Conservation (phyloP, 1,284 basidiomycete species). For the Ceratobasidium sp. region DNA sequence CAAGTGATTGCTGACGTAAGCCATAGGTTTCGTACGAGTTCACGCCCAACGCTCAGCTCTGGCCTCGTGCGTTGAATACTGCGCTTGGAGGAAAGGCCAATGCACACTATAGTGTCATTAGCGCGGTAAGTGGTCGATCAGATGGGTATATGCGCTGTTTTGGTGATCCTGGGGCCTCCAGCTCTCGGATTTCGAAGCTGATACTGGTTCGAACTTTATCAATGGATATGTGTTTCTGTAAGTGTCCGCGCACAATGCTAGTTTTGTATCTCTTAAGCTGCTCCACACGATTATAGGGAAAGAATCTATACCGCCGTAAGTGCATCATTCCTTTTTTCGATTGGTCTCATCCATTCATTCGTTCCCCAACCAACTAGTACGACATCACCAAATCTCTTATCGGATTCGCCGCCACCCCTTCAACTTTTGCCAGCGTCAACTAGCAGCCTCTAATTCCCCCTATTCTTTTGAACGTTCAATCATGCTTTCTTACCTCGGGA, state of each 20-base stretch:
- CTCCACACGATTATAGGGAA: neutral
- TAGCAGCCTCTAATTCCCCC: neutral
- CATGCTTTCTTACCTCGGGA: too few species aligned
- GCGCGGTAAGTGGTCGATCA: slow-evolving; percentile 1
- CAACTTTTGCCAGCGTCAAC: slow-evolving; percentile 30
- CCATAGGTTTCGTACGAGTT: slow-evolving; percentile 33
- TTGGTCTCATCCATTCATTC: neutral
- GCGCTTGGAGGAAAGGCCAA: slow-evolving; percentile 29
- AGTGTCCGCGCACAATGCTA: neutral
- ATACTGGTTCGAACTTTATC: slow-evolving; percentile 30
- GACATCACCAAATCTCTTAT: slow-evolving; percentile 23
- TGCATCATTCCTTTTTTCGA: neutral
- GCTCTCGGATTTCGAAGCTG: slow-evolving; percentile 24
- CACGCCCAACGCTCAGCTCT: slow-evolving; percentile 36
- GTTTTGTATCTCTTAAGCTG: neutral
- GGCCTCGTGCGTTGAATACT: slow-evolving; percentile 32
- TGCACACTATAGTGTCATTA: slow-evolving; percentile 27
- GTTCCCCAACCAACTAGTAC: neutral
- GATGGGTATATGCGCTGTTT: neutral
- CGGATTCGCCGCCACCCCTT: slow-evolving; percentile 30
- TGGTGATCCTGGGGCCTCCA: neutral
- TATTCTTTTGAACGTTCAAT: neutral
- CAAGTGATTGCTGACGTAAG: neutral
- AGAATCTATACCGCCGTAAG: slow-evolving; percentile 33
- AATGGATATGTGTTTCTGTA: slow-evolving; percentile 29